Evolutionary conservation across 2,329 filamentous ascomycete species (phyloP).

Genomic region (Pseudogymnoascus sp.): DNA sequence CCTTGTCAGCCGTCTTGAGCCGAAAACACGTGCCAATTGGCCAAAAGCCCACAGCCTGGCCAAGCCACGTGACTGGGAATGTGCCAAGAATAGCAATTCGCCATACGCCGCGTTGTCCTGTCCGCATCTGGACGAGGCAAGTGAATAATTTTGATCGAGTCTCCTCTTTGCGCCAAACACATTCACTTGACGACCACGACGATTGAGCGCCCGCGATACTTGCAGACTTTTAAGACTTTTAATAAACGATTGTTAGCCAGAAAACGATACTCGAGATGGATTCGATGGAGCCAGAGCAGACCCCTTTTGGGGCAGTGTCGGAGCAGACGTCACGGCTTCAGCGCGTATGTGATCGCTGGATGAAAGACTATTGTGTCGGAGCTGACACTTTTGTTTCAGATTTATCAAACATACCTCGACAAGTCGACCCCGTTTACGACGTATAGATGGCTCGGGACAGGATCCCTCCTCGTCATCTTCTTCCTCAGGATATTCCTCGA

Average conservation of each 20-base stretch:
- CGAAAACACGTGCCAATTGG: slow-evolving; percentile 1
- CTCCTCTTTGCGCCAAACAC: slow-evolving; percentile 1
- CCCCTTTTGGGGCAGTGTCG: slow-evolving; percentile 83
- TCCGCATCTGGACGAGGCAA: slow-evolving; percentile 1
- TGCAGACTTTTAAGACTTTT: background rate
- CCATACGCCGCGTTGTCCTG: slow-evolving; percentile 5
- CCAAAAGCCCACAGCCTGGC: background rate
- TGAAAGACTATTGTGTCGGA: background rate
- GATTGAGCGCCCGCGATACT: background rate
- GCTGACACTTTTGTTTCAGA: slow-evolving; percentile 41
- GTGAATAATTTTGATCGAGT: slow-evolving; percentile 6
- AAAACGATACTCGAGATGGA: slow-evolving; percentile 52
- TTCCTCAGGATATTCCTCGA: slow-evolving; percentile 82
- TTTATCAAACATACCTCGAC: slow-evolving; percentile 92
- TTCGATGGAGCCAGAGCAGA: slow-evolving; percentile 76
- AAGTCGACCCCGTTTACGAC: slow-evolving; percentile 81
- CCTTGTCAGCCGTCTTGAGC: slow-evolving; percentile 5
- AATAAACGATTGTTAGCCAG: slow-evolving; percentile 1
- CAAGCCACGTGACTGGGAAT: background rate
- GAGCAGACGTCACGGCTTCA: slow-evolving; percentile 71
- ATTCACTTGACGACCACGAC: background rate
- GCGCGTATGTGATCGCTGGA: slow-evolving; percentile 49
- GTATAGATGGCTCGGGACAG: slow-evolving; percentile 89
- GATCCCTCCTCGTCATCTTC: slow-evolving; percentile 66
- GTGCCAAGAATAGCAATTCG: slow-evolving; percentile 1